A percentile compares a stretch with the other conserved stretches of the same genome.
Evolutionary conservation across 768 basidiomycete species (phyloP).

Genomic region (Lentinula raphanica): DNA sequence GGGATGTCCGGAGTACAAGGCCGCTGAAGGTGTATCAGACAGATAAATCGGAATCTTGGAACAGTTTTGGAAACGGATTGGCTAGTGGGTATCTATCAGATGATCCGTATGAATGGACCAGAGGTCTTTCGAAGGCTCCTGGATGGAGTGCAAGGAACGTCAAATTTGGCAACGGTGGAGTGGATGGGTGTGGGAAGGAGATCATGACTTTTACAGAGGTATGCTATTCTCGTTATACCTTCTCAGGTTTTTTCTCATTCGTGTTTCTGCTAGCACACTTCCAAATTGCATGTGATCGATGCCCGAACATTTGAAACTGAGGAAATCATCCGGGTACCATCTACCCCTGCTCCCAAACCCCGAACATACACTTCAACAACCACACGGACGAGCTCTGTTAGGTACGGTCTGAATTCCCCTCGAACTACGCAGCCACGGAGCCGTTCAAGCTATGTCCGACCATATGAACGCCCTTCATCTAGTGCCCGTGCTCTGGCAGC

Average conservation of each 20-base stretch:
- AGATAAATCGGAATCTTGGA: slow-evolving; percentile 26
- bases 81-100: slow-evolving; percentile 42
- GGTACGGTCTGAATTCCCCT: slow-evolving; percentile 2
- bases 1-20: slow-evolving; percentile 75
- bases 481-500: background rate
- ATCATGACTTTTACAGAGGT: slow-evolving; percentile 91
- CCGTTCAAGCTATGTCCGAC: background rate
- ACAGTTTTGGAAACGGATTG: background rate
- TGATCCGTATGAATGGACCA: slow-evolving; percentile 66
- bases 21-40: slow-evolving; percentile 68
- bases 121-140: slow-evolving; percentile 52
- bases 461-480: background rate
- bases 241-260: background rate
- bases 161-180: slow-evolving; percentile 71
- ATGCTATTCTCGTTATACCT: background rate
- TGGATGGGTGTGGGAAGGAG: slow-evolving; percentile 53
- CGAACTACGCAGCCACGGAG: slow-evolving; percentile 4
- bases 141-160: slow-evolving; percentile 84
- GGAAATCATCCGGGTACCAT: slow-evolving; percentile 46
- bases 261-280: slow-evolving; percentile 59
- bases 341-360: slow-evolving; percentile 1
- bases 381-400: slow-evolving; percentile 8
- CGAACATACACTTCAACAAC: slow-evolving; percentile 4
- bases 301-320: slow-evolving; percentile 81
- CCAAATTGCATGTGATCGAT: slow-evolving; percentile 77